A percentile compares a stretch with the other conserved stretches of the same genome.
Conservation (phyloP, 495 filamentous ascomycete species). For the Talaromyces nanjingensis region DNA sequence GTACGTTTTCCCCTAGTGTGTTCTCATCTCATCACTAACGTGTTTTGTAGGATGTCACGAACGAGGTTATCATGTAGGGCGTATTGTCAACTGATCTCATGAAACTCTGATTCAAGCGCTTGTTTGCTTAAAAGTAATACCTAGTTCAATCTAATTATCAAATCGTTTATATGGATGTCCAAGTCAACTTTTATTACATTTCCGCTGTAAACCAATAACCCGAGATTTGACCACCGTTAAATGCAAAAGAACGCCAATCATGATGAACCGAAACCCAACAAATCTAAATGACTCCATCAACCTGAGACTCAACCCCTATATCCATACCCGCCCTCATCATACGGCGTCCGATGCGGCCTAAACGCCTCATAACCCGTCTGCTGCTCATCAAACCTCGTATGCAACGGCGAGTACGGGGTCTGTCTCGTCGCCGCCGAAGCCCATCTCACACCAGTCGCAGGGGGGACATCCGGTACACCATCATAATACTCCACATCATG, state of each 20-base stretch:
- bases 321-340: conserved; percentile 3
- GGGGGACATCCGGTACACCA: conserved; percentile 4
- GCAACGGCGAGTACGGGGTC: conserved; percentile 8
- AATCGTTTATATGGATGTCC: neutral
- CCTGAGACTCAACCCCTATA: neutral
- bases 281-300: neutral
- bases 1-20: conserved; percentile 46
- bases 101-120: neutral
- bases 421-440: neutral
- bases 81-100: neutral
- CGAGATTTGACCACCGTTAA: neutral
- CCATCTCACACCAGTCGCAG: conserved; percentile 7
- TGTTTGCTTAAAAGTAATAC: neutral
- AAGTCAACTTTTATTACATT: neutral
- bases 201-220: neutral
- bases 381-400: conserved; percentile 7
- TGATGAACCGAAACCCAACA: neutral
- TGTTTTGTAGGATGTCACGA: conserved; percentile 66
- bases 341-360: neutral
- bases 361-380: neutral
- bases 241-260: neutral
- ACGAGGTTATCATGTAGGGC: conserved; percentile 92
- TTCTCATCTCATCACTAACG: neutral
- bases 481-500: conserved; percentile 7
- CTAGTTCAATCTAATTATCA: neutral